A percentile compares a stretch with the other conserved stretches of the same genome.
Evolutionary conservation across 2,329 filamentous ascomycete species (phyloP).

Genomic region (Phialemoniopsis sp.): DNA sequence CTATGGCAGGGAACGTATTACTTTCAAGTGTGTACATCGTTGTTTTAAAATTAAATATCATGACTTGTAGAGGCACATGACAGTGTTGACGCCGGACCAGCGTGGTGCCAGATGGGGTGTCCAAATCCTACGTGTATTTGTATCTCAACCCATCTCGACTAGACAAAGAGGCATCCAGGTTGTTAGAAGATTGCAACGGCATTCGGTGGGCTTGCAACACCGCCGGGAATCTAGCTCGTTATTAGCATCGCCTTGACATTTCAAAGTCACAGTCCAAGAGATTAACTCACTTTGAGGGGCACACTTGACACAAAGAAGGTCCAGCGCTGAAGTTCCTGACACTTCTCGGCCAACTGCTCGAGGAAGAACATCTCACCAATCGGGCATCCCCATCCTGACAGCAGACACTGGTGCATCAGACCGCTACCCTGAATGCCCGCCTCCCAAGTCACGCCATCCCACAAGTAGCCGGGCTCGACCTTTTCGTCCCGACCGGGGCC

Average conservation of each 20-base stretch:
- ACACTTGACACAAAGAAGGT: constrained; percentile 11
- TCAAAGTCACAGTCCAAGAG: neutral
- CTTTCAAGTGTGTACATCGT: no score
- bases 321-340: constrained; percentile 27
- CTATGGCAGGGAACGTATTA: no score
- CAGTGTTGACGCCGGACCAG: no score
- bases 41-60: no score
- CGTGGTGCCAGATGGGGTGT: no score
- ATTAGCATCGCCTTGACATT: neutral
- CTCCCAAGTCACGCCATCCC: constrained; percentile 21
- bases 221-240: constrained; percentile 1
- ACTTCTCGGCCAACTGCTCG: constrained; percentile 30
- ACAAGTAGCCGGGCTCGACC: no score
- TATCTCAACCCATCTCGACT: no score
- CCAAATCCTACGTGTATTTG: no score
- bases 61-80: no score
- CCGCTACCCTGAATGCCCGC: constrained; percentile 10
- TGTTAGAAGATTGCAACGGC: constrained; percentile 4
- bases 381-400: constrained; percentile 11
- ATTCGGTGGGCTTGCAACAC: constrained; percentile 4
- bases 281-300: constrained; percentile 6
- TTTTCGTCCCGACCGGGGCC: constrained; percentile 11
- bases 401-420: constrained; percentile 11
- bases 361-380: constrained; percentile 40
- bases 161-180: no score